These are phyloP conservation scores for Bisporella sp. DNA, from an alignment of 2,329 filamentous ascomycete species.

Conservation along the genomic window DNA sequence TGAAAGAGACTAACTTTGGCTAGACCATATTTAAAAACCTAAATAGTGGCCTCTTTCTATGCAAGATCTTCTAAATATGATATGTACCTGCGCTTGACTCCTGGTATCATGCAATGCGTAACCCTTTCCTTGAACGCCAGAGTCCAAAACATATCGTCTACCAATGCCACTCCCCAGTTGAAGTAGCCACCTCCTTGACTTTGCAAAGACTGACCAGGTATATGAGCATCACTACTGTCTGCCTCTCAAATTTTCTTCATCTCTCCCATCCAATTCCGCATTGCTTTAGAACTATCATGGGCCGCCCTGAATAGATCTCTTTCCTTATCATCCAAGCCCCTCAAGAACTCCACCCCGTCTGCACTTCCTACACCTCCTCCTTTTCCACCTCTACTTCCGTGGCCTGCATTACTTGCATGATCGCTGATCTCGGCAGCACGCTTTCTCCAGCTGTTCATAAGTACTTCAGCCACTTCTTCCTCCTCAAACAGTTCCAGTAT, in stretches of 20 bases:
- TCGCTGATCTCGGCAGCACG: slow-evolving; percentile 78
- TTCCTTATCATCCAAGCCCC: slow-evolving; percentile 87
- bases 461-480: slow-evolving; percentile 59
- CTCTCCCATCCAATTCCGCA: slow-evolving; percentile 59
- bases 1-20: too few species aligned
- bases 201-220: too few species aligned
- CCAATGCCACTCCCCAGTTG: too few species aligned
- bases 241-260: slow-evolving; percentile 22
- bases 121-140: too few species aligned
- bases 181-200: too few species aligned
- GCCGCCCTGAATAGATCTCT: slow-evolving; percentile 66
- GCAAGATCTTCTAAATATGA: too few species aligned
- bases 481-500: slow-evolving; percentile 92
- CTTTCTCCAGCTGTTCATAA: slow-evolving; percentile 72
- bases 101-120: too few species aligned
- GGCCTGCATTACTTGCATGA: slow-evolving; percentile 78
- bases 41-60: too few species aligned
- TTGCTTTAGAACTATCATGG: slow-evolving; percentile 65
- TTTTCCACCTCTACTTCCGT: slow-evolving; percentile 60
- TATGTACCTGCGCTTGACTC: too few species aligned
- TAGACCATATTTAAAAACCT: too few species aligned
- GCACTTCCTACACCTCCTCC: slow-evolving; percentile 62
- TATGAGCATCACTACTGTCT: too few species aligned
- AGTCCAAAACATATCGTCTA: too few species aligned
- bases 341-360: slow-evolving; percentile 73